These are phyloP conservation scores for Macrolepiota albuminosa DNA, from an alignment of 768 basidiomycete genomes.

Conservation along the genomic window DNA sequence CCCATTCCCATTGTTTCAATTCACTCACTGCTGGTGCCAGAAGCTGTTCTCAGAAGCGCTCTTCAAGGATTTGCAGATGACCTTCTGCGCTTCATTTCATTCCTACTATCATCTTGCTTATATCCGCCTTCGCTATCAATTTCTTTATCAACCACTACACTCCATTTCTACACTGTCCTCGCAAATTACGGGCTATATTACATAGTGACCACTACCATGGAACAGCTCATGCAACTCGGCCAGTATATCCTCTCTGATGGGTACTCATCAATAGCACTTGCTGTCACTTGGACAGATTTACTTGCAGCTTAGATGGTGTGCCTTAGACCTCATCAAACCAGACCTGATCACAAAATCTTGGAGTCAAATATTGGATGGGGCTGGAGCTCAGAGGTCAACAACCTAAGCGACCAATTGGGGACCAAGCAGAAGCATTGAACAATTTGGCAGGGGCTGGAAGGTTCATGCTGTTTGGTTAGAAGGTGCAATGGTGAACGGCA, in stretches of 20 bases:
- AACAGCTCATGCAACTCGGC: conserved; percentile 49
- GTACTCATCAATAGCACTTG: conserved; percentile 32
- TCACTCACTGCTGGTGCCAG: too few species aligned
- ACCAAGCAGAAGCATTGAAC: conserved; percentile 27
- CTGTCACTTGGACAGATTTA: conserved; percentile 51
- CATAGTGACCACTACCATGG: conserved; percentile 58
- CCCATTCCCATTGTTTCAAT: too few species aligned
- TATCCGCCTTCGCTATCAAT: conserved; percentile 40
- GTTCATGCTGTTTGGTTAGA: conserved; percentile 70
- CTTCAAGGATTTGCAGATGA: conserved; percentile 56
- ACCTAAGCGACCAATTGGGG: conserved; percentile 30
- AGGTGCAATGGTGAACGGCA: conserved; percentile 68
- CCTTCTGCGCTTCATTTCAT: conserved; percentile 67
- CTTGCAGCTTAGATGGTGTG: conserved; percentile 75
- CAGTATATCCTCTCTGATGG: conserved; percentile 37
- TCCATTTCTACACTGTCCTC: conserved; percentile 60
- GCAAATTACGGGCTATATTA: conserved; percentile 77
- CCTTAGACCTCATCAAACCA: conserved; percentile 89
- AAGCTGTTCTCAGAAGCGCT: conserved; percentile 15
- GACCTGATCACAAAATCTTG: conserved; percentile 83
- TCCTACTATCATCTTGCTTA: conserved; percentile 41
- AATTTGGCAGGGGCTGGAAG: conserved; percentile 50
- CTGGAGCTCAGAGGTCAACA: conserved; percentile 61
- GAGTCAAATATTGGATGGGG: conserved; percentile 82
- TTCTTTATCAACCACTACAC: conserved; percentile 47